Evolutionary conservation across 2,329 filamentous ascomycete genomes (phyloP).

Genomic region (Berkeleyomyces rouxiae): DNA sequence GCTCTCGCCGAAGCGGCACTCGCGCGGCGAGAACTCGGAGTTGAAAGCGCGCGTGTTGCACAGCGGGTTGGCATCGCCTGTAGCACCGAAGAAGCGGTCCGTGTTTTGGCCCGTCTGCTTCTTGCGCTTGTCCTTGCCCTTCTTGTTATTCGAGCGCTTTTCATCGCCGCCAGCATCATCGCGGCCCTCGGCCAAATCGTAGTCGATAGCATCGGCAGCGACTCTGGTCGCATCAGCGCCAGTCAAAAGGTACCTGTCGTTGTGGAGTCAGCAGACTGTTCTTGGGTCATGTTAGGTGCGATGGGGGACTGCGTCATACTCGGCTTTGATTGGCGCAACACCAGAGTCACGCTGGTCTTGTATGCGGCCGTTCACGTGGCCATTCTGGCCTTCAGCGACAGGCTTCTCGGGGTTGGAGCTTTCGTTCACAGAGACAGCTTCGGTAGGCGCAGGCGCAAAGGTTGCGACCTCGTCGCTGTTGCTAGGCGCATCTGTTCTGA

Average conservation of each 20-base stretch:
- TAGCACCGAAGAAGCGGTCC: conserved; percentile 62
- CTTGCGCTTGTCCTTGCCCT: conserved; percentile 25
- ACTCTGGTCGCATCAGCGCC: conserved; percentile 30
- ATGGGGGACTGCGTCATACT: conserved; percentile 19
- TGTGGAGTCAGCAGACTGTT: background rate
- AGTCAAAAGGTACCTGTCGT: conserved; percentile 29
- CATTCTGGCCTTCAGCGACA: conserved; percentile 26
- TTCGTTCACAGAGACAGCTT: background rate
- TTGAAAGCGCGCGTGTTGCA: conserved; percentile 57
- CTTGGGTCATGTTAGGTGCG: conserved; percentile 1
- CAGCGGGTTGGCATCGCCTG: conserved; percentile 58
- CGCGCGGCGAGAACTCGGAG: conserved; percentile 65
- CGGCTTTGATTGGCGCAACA: conserved; percentile 23
- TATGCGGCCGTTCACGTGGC: conserved; percentile 31
- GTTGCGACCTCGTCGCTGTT: conserved; percentile 4
- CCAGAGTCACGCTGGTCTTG: conserved; percentile 15
- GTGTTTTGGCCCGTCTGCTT: conserved; percentile 59
- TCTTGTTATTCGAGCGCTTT: conserved; percentile 27
- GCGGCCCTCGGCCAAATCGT: conserved; percentile 20
- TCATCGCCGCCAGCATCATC: conserved; percentile 24
- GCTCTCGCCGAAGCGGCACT: conserved; percentile 61
- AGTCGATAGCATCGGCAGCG: conserved; percentile 22
- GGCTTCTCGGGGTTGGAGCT: conserved; percentile 14
- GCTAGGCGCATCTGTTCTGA: conserved; percentile 24
- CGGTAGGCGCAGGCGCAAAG: conserved; percentile 9